These are phyloP conservation scores for Aspergillus sp. DNA, from an alignment of 2,329 filamentous ascomycete genomes.

Conservation along the genomic window DNA sequence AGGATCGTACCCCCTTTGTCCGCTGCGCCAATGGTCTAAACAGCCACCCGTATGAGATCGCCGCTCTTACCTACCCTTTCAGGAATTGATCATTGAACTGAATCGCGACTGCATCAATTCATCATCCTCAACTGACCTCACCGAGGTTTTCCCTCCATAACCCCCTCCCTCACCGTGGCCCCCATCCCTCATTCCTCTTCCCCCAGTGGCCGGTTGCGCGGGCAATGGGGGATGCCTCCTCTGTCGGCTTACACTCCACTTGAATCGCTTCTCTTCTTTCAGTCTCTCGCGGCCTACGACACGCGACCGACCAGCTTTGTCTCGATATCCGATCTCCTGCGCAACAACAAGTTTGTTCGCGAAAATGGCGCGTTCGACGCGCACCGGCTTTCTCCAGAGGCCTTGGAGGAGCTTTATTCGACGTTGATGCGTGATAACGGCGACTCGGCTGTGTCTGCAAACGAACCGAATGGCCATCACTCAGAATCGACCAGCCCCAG, in stretches of 20 bases:
- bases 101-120: conserved; percentile 3
- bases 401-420: conserved; percentile 76
- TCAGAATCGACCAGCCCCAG: conserved; percentile 35
- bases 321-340: conserved; percentile 72
- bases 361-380: conserved; percentile 71
- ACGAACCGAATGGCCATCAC: conserved; percentile 24
- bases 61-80: conserved; percentile 7
- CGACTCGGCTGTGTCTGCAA: conserved; percentile 37
- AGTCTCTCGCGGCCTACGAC: conserved; percentile 70
- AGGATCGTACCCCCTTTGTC: conserved; percentile 14
- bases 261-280: conserved; percentile 83
- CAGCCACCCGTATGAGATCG: conserved; percentile 17
- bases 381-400: conserved; percentile 71
- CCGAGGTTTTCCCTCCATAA: conserved; percentile 9
- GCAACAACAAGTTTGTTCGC: conserved; percentile 70
- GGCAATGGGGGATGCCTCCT: conserved; percentile 57
- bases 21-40: conserved; percentile 25
- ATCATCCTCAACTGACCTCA: conserved; percentile 6
- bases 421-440: conserved; percentile 74
- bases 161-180: conserved; percentile 33
- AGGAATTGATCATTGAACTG: conserved; percentile 6
- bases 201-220: conserved; percentile 38
- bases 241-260: conserved; percentile 73
- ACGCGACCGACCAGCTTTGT: conserved; percentile 65
- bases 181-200: conserved; percentile 33